Evolutionary conservation across 768 basidiomycete species (phyloP).

Genomic region (Boletus huronensis): DNA sequence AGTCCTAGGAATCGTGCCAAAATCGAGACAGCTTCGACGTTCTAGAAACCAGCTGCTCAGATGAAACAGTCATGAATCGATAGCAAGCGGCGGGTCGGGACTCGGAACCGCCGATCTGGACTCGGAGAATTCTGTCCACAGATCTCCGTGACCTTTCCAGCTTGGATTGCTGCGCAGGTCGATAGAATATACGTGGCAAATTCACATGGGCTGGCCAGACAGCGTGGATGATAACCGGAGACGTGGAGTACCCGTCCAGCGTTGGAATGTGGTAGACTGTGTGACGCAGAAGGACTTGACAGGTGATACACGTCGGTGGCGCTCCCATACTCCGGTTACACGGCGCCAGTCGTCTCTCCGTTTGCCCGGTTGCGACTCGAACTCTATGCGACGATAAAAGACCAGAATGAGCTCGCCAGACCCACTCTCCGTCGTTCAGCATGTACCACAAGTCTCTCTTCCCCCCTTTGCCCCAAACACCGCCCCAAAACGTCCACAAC

Average conservation of each 20-base stretch:
- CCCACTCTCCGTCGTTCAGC: background rate
- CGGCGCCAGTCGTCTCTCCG: background rate
- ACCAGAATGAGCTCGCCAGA: background rate
- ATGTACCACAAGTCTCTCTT: conserved; percentile 61
- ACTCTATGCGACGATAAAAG: conserved; percentile 3
- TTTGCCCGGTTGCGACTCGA: background rate
- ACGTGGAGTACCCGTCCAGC: background rate
- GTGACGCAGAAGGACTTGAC: background rate
- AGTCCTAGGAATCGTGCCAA: too few relatives aligned
- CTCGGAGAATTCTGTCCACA: too few relatives aligned
- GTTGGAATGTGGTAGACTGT: background rate
- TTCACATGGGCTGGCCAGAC: background rate
- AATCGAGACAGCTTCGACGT: too few relatives aligned
- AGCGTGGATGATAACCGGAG: background rate
- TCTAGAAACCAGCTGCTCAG: too few relatives aligned
- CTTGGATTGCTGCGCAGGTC: too few relatives aligned
- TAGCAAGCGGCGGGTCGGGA: too few relatives aligned
- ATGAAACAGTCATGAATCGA: too few relatives aligned
- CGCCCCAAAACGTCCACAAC: conserved; percentile 53
- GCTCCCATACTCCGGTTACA: background rate
- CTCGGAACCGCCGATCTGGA: too few relatives aligned
- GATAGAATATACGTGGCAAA: too few relatives aligned
- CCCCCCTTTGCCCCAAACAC: conserved; percentile 47
- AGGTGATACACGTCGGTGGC: background rate
- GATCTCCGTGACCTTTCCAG: too few relatives aligned